These are phyloP conservation scores for Antitrichia curtipendula DNA, from an alignment of 225 moss, liverwort and hornwort species.

Conservation along the genomic window DNA sequence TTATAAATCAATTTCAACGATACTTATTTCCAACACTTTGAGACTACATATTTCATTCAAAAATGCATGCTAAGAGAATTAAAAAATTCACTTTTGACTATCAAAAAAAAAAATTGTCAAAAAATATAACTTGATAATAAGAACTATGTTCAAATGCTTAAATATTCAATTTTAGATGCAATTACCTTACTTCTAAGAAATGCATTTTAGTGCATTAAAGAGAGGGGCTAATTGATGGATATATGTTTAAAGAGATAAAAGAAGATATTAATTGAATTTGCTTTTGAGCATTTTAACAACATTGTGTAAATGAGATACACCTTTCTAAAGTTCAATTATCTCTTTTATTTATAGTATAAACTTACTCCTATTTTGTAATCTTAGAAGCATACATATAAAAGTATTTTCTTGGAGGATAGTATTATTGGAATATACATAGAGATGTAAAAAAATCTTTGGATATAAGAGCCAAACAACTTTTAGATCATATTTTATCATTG, in stretches of 20 bases:
- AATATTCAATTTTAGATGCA: background rate
- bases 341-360: too few species aligned
- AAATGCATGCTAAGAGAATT: background rate
- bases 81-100: background rate
- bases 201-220: background rate
- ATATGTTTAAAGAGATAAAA: too few species aligned
- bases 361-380: background rate
- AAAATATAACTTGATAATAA: background rate
- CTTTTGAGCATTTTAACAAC: background rate
- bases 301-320: background rate
- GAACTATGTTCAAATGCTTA: background rate
- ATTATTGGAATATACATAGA: background rate
- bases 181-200: background rate
- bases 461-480: background rate
- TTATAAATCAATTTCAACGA: background rate
- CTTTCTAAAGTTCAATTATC: background rate
- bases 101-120: background rate
- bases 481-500: too few species aligned
- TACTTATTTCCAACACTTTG: background rate
- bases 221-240: background rate
- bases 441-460: background rate
- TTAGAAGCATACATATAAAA: background rate
- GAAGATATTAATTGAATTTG: rapidly evolving
- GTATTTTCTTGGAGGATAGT: background rate
- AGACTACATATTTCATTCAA: background rate